A percentile compares a stretch with the other conserved stretches of the same genome.
Conservation (phyloP, 2,329 filamentous ascomycete genomes). For the Penicillium sp. region DNA sequence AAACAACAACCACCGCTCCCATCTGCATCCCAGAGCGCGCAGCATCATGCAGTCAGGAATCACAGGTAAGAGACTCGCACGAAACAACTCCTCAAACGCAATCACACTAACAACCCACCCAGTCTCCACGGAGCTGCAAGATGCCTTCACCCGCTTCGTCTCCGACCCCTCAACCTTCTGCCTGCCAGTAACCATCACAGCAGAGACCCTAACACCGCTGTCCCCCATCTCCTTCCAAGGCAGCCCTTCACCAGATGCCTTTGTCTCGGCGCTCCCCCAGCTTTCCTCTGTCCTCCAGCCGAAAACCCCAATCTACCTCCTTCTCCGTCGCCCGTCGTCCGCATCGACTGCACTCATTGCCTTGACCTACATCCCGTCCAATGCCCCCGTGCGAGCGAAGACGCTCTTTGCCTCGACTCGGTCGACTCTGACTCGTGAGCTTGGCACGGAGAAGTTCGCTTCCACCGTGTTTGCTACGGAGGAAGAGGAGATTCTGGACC, state of each 20-base stretch:
- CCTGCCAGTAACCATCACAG: slow-evolving; percentile 46
- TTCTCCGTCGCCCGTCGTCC: slow-evolving; percentile 51
- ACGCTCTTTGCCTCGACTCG: slow-evolving; percentile 64
- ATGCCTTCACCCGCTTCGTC: slow-evolving; percentile 46
- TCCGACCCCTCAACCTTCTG: slow-evolving; percentile 42
- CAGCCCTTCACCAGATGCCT: slow-evolving; percentile 41
- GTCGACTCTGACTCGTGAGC: slow-evolving; percentile 56
- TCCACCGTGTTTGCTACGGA: slow-evolving; percentile 59
- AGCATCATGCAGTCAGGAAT: slow-evolving; percentile 50
- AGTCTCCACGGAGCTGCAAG: slow-evolving; percentile 48
- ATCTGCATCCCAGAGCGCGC: slow-evolving; percentile 10
- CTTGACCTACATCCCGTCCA: slow-evolving; percentile 61
- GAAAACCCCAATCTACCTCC: slow-evolving; percentile 57
- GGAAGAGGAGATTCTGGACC: slow-evolving; percentile 53
- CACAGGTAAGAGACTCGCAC: slow-evolving; percentile 34
- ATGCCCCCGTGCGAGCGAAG: slow-evolving; percentile 61
- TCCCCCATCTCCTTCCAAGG: slow-evolving; percentile 39
- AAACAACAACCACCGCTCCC: slow-evolving; percentile 19
- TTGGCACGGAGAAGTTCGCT: slow-evolving; percentile 59
- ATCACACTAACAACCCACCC: slow-evolving; percentile 7
- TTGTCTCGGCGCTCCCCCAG: slow-evolving; percentile 50
- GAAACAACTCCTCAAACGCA: neutral
- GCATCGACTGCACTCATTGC: slow-evolving; percentile 43
- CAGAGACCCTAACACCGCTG: slow-evolving; percentile 44
- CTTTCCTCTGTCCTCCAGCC: slow-evolving; percentile 52